Evolutionary conservation across 2,329 filamentous ascomycete species (phyloP).

Genomic region (Fonsecaea erecta): DNA sequence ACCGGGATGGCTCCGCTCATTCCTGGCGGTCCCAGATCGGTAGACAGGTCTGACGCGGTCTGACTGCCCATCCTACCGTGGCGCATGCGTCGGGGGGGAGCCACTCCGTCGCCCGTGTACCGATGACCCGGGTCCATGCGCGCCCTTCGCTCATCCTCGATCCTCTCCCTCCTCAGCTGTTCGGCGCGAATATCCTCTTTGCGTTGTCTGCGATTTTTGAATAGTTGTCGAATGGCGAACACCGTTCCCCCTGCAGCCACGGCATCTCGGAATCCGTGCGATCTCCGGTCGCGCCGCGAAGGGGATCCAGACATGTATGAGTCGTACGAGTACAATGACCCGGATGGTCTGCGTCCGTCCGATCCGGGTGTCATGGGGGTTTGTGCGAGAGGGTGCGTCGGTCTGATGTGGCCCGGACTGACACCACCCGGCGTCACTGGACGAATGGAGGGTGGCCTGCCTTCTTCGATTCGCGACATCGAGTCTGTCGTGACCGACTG

Average conservation of each 20-base stretch:
- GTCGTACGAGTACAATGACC: constrained; percentile 46
- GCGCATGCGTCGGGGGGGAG: constrained; percentile 38
- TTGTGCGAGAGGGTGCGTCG: constrained; percentile 41
- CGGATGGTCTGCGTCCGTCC: constrained; percentile 24
- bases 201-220: constrained; percentile 62
- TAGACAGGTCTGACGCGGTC: constrained; percentile 37
- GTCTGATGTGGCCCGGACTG: constrained; percentile 40
- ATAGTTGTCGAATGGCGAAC: constrained; percentile 60
- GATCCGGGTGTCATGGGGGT: constrained; percentile 40
- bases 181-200: constrained; percentile 65
- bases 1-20: constrained; percentile 28
- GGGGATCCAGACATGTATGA: constrained; percentile 46
- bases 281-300: constrained; percentile 46
- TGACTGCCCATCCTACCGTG: constrained; percentile 35
- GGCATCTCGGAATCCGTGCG: constrained; percentile 62
- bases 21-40: constrained; percentile 28
- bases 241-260: constrained; percentile 72
- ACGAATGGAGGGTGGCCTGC: constrained; percentile 56
- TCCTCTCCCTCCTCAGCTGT: constrained; percentile 55
- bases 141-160: constrained; percentile 58
- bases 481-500: constrained; percentile 54
- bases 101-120: constrained; percentile 71
- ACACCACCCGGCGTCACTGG: constrained; percentile 44
- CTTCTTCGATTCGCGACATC: constrained; percentile 56
- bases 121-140: constrained; percentile 63